Evolutionary conservation across 2,329 filamentous ascomycete species (phyloP).

Genomic region (Decorospora gaudefroyi): DNA sequence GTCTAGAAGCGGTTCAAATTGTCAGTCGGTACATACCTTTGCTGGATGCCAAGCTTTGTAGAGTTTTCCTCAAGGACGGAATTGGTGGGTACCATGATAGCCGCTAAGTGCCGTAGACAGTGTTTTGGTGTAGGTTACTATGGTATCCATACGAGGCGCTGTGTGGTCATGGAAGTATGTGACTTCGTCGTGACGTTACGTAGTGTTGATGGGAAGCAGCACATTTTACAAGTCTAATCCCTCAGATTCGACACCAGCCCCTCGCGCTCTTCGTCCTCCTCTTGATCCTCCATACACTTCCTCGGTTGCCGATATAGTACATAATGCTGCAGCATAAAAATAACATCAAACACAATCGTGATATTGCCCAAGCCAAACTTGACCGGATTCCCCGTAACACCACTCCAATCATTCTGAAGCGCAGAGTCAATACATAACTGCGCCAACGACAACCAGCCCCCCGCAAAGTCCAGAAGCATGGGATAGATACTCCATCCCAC

Average conservation of each 20-base stretch:
- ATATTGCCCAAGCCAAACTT: slow-evolving; percentile 88
- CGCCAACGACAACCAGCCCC: slow-evolving; percentile 77
- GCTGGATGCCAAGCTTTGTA: too few relatives aligned
- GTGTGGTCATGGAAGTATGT: too few relatives aligned
- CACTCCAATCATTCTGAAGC: slow-evolving; percentile 83
- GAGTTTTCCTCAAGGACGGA: too few relatives aligned
- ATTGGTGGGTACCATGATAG: too few relatives aligned
- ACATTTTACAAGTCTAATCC: too few relatives aligned
- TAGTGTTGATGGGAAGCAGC: too few relatives aligned
- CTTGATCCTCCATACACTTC: slow-evolving; percentile 35
- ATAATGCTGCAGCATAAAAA: slow-evolving; percentile 91
- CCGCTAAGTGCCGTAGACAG: too few relatives aligned
- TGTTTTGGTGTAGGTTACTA: too few relatives aligned
- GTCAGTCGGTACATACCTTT: too few relatives aligned
- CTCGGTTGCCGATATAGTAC: slow-evolving; percentile 64
- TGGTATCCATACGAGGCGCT: too few relatives aligned
- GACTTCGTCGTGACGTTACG: too few relatives aligned
- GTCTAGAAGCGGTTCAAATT: too few relatives aligned
- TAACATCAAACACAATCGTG: slow-evolving; percentile 79
- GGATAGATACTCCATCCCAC: slow-evolving; percentile 84
- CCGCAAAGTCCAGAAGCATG: slow-evolving; percentile 81
- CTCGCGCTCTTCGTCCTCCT: slow-evolving; percentile 36
- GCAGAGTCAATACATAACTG: slow-evolving; percentile 87
- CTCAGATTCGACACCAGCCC: slow-evolving; percentile 24
- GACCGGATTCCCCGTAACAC: slow-evolving; percentile 86